phyloP scores from a whole-genome alignment of 495 filamentous ascomycete genomes.

The Immersiella caudata region DNA sequence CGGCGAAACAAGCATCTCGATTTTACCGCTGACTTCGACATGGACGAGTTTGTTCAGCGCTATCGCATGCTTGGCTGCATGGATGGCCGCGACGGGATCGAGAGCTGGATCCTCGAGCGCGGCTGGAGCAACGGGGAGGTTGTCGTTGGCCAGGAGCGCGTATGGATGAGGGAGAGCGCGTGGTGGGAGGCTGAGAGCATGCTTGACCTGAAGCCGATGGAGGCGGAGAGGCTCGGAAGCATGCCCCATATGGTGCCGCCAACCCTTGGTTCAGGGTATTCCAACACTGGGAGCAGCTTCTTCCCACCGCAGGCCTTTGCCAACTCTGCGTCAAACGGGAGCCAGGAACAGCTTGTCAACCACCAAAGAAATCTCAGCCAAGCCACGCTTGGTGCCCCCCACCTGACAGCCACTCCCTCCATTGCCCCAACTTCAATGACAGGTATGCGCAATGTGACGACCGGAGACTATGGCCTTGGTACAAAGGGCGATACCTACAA shows the following conservation, averaged over 20 bases:
- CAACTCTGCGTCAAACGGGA: slow-evolving; percentile 64
- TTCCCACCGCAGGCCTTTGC: slow-evolving; percentile 65
- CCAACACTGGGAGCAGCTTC: slow-evolving; percentile 66
- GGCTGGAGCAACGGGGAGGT: slow-evolving; percentile 99
- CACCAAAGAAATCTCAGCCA: slow-evolving; percentile 67
- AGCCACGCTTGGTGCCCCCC: slow-evolving; percentile 45
- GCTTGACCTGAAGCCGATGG: slow-evolving; percentile 81
- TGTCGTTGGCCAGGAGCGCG: slow-evolving; percentile 81
- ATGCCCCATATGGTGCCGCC: slow-evolving; percentile 54
- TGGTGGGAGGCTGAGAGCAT: slow-evolving; percentile 99
- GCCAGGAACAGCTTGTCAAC: slow-evolving; percentile 69
- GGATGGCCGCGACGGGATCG: slow-evolving; percentile 89
- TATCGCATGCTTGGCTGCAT: slow-evolving; percentile 84
- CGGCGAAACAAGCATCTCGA: slow-evolving; percentile 89
- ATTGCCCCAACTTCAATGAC: slow-evolving; percentile 72
- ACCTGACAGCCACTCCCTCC: slow-evolving; percentile 62
- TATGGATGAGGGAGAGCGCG: slow-evolving; percentile 91
- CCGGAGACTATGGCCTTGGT: slow-evolving; percentile 86
- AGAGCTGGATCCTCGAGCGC: slow-evolving; percentile 92
- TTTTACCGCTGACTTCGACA: slow-evolving; percentile 94
- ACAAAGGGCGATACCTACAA: slow-evolving; percentile 79
- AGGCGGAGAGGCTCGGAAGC: slow-evolving; percentile 42
- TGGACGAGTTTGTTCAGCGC: slow-evolving; percentile 84
- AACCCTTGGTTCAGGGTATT: slow-evolving; percentile 66
- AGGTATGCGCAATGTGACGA: slow-evolving; percentile 61